phyloP scores from a whole-genome alignment of 1,284 basidiomycete species.

The Crepidotus sp. region DNA sequence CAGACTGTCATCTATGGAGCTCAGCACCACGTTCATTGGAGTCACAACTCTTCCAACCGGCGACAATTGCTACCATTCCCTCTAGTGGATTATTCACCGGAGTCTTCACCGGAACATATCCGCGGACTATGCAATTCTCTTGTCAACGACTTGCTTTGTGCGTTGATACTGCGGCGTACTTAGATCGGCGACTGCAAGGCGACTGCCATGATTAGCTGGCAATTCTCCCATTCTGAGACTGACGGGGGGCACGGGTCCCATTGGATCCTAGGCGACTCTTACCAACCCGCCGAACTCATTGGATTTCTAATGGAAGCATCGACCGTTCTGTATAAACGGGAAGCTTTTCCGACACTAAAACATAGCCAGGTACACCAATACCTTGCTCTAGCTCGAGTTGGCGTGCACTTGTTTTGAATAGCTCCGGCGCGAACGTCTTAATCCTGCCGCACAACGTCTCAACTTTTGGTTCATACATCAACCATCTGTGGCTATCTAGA shows the following conservation, averaged over 20 bases:
- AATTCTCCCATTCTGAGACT: background rate
- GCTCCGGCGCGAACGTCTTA: too few relatives aligned
- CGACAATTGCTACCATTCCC: background rate
- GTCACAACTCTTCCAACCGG: background rate
- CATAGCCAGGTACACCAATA: background rate
- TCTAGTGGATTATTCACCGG: background rate
- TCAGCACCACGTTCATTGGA: background rate
- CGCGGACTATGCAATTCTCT: too few relatives aligned
- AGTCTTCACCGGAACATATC: conserved; percentile 2
- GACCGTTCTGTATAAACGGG: background rate
- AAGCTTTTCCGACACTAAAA: background rate
- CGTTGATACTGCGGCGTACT: background rate
- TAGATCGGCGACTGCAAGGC: background rate
- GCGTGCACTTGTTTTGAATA: too few relatives aligned
- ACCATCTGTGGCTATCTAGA: too few relatives aligned
- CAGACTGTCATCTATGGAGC: background rate
- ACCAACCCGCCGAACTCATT: too few relatives aligned
- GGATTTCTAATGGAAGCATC: background rate
- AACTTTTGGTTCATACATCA: too few relatives aligned
- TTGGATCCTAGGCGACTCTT: too few relatives aligned
- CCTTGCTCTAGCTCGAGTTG: background rate
- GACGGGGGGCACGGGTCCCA: background rate
- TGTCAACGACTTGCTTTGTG: background rate
- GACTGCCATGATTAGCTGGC: background rate
- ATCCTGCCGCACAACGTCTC: too few relatives aligned